Conservation (phyloP, 2,329 filamentous ascomycete genomes). For the Rutstroemia sp. region DNA sequence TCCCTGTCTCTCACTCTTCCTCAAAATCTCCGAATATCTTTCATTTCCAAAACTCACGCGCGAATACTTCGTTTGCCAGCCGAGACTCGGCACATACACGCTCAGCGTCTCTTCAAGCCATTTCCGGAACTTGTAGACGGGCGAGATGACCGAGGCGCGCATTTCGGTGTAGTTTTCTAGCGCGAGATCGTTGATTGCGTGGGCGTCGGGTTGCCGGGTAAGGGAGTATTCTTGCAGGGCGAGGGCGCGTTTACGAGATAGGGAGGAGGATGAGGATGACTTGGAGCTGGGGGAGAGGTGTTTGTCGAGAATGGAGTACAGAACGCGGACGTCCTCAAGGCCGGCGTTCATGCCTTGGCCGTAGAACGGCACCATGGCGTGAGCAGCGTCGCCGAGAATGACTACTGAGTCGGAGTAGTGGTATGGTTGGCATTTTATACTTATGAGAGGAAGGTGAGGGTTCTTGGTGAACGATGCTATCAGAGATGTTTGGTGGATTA, state of each 20-base stretch:
- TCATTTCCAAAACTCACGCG: constrained; percentile 92
- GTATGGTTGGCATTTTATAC: constrained; percentile 85
- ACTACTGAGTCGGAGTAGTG: constrained; percentile 71
- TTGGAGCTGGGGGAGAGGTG: constrained; percentile 31
- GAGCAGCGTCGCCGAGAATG: constrained; percentile 87
- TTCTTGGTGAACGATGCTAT: constrained; percentile 70
- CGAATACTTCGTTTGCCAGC: constrained; percentile 89
- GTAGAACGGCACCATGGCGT: constrained; percentile 98
- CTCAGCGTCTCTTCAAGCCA: constrained; percentile 77
- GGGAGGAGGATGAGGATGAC: constrained; percentile 42
- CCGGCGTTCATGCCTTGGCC: constrained; percentile 97
- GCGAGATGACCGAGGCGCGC: constrained; percentile 75
- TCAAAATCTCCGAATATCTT: constrained; percentile 76
- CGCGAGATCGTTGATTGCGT: constrained; percentile 88
- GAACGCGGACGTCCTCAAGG: constrained; percentile 83
- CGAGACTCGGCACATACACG: constrained; percentile 65
- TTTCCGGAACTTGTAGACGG: constrained; percentile 74
- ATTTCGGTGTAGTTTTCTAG: constrained; percentile 91
- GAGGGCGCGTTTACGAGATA: constrained; percentile 40
- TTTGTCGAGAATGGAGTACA: constrained; percentile 76
- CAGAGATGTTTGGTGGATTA: constrained; percentile 63
- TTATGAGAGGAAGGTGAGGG: constrained; percentile 87
- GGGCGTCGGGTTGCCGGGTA: constrained; percentile 67
- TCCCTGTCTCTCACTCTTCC: constrained; percentile 62
- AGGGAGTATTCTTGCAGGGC: constrained; percentile 72